A percentile compares a stretch with the other conserved stretches of the same genome.
These are phyloP conservation scores for Prosopis cineraria DNA, from an alignment of 306 rosid species.

Conservation along the genomic window DNA sequence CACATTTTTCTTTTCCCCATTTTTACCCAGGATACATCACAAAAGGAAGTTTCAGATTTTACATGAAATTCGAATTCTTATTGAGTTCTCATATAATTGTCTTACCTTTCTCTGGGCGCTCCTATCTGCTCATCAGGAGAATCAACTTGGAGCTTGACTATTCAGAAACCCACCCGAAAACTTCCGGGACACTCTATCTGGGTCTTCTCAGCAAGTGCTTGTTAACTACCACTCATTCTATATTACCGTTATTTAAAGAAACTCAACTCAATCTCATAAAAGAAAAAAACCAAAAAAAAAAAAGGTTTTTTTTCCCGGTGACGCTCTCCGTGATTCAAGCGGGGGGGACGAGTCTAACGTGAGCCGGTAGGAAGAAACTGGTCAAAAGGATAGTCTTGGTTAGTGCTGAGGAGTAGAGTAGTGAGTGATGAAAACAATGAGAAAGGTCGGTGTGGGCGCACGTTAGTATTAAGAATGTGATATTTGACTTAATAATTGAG, in stretches of 20 bases:
- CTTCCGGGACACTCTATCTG: conserved; percentile 21
- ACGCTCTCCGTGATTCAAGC: conserved; percentile 4
- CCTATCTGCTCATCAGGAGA: conserved; percentile 29
- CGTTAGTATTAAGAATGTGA: background rate
- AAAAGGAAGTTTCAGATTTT: background rate
- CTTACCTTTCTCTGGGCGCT: conserved; percentile 41
- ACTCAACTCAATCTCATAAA: conserved; percentile 21
- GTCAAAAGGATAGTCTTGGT: background rate
- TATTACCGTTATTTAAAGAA: conserved; percentile 39
- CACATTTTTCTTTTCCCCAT: conserved; percentile 8
- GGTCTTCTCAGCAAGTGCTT: conserved; percentile 8
- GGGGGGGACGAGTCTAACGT: background rate
- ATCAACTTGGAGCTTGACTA: conserved; percentile 18
- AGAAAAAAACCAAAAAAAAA: background rate
- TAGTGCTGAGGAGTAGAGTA: background rate
- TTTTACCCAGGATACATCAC: background rate
- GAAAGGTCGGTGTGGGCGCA: background rate
- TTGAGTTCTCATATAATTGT: conserved; percentile 15
- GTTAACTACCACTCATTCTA: conserved; percentile 40
- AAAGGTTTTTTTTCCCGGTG: background rate
- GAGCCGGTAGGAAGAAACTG: background rate
- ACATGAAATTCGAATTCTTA: conserved; percentile 13
- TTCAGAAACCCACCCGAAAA: conserved; percentile 16
- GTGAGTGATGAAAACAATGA: background rate
- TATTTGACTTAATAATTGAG: conserved; percentile 12